Base-by-base conservation (phyloP, 2,329 filamentous ascomycete species). In the Neophaeococcomyces aloes region DNA sequence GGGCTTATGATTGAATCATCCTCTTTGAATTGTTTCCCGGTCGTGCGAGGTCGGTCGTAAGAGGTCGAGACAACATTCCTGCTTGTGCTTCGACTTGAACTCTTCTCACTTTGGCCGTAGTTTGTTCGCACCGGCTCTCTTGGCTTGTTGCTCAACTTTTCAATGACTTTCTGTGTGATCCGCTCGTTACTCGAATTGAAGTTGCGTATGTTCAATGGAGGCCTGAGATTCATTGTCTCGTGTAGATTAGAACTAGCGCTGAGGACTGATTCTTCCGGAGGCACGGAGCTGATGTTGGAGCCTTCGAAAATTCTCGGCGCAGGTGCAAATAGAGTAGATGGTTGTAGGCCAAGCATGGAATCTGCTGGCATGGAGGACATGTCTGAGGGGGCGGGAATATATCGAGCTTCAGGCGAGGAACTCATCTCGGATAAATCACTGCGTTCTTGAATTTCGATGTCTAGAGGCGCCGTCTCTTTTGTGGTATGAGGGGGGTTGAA, bases 301-400 rank as follows among this genome's bases (percentile, higher is more conserved):
- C 17, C 39, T 35, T 42, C 39, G 10, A 35, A 4, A 7, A 27
- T 30, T 21, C 23, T 42, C 3, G 30, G n/a, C 45, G 64, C 59
- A 34, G 65, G 61, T 18, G 66, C 59, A 29, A 68, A 63, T 42
- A 70, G 31, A 7, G 39, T 69, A 5, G 63, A 58, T 29, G 64
- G 61, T 7, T 66, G 63, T 29, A 70, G 72, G 51, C 81, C 80
- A 8, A 83, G 66, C 65, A 83, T 75, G 58, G 78, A 82, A 59
- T 84, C 79, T n/a, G 78, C 70, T 25, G 80, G 80, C 76, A 84
- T 82, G 29, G 79, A 81, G 1, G 89, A 96, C 38, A 96, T 85
- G 57, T 95, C 89, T 2, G 89, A 95, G 10, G 76, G 72, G 27
- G 77, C 73, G 13, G 18, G 30, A 38, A 79, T 67, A 59, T 83